Conservation (phyloP, 1,139 yeast species). For the Groenewaldozyma sp. region DNA sequence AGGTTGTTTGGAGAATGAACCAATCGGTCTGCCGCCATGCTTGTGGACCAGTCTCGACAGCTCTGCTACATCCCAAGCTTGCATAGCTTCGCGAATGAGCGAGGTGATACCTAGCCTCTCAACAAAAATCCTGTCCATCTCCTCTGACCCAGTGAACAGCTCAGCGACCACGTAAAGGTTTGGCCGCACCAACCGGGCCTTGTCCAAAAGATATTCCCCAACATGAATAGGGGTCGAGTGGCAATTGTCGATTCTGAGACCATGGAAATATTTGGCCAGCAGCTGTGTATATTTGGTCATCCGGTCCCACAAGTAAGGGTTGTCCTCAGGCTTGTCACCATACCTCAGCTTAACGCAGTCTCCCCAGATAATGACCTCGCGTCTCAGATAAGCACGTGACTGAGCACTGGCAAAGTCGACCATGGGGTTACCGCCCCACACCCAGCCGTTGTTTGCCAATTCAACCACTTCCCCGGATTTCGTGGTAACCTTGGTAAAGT, state of each 20-base stretch:
- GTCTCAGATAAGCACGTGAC: slow-evolving; percentile 72
- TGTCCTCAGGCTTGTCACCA: slow-evolving; percentile 66
- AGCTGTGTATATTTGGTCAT: slow-evolving; percentile 70
- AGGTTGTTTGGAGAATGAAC: slow-evolving; percentile 48
- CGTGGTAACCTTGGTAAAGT: slow-evolving; percentile 62
- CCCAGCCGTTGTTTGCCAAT: slow-evolving; percentile 95
- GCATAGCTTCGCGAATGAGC: slow-evolving; percentile 93
- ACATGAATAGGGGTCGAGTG: slow-evolving; percentile 95
- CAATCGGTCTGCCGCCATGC: slow-evolving; percentile 94
- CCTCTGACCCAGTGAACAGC: slow-evolving; percentile 85
- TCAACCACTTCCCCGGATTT: slow-evolving; percentile 45
- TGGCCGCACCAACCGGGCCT: slow-evolving; percentile 78
- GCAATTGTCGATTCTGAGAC: slow-evolving; percentile 90
- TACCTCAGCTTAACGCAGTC: slow-evolving; percentile 92
- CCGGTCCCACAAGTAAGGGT: slow-evolving; percentile 82
- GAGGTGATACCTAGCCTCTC: slow-evolving; percentile 85
- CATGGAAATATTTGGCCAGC: slow-evolving; percentile 73
- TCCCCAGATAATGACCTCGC: slow-evolving; percentile 97
- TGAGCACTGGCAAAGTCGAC: slow-evolving; percentile 81
- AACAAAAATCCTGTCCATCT: slow-evolving; percentile 80
- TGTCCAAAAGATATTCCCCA: slow-evolving; percentile 79
- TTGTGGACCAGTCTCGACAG: slow-evolving; percentile 78
- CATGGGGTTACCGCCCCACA: slow-evolving; percentile 93
- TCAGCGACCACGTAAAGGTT: slow-evolving; percentile 91
- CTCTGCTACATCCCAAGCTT: slow-evolving; percentile 83